phyloP scores from a whole-genome alignment of 495 filamentous ascomycete genomes.

The Lepidopterella palustris region DNA sequence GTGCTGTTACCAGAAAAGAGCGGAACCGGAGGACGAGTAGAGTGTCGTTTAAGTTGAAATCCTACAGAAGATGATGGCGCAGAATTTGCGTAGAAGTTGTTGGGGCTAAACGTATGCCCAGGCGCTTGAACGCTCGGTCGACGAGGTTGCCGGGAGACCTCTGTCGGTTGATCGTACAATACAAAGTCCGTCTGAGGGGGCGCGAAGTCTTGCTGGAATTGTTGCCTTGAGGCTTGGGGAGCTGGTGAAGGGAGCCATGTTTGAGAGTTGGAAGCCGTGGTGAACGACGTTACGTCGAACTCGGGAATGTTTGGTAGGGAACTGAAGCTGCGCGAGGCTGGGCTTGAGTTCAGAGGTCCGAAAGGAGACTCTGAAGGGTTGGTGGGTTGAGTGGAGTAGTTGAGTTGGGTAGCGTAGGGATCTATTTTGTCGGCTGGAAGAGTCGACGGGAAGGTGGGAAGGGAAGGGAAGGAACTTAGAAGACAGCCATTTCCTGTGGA shows the following conservation, averaged over 20 bases:
- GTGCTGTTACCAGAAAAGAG: slow-evolving; percentile 43
- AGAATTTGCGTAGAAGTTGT: slow-evolving; percentile 34
- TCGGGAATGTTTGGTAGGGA: slow-evolving; percentile 42
- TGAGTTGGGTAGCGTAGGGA: slow-evolving; percentile 34
- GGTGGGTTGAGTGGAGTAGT: slow-evolving; percentile 36
- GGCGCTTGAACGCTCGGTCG: slow-evolving; percentile 33
- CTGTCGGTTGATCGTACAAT: slow-evolving; percentile 35
- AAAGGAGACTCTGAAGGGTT: slow-evolving; percentile 34
- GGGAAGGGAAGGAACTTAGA: slow-evolving; percentile 44
- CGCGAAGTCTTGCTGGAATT: slow-evolving; percentile 40
- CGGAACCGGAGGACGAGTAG: slow-evolving; percentile 48
- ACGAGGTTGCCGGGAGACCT: slow-evolving; percentile 29
- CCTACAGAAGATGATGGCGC: slow-evolving; percentile 29
- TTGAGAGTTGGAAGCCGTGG: slow-evolving; percentile 57
- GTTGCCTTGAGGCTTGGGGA: slow-evolving; percentile 35
- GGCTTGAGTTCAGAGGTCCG: slow-evolving; percentile 54
- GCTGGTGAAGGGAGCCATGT: slow-evolving; percentile 57
- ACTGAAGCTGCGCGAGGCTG: slow-evolving; percentile 50
- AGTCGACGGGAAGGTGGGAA: slow-evolving; percentile 41
- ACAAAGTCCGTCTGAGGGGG: slow-evolving; percentile 39
- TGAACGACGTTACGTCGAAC: slow-evolving; percentile 56
- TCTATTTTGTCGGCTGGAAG: slow-evolving; percentile 45
- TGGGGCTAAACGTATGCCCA: slow-evolving; percentile 36
- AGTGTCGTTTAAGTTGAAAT: slow-evolving; percentile 28
- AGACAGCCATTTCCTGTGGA: slow-evolving; percentile 47